These are phyloP conservation scores for Curvularia spicifera DNA, from an alignment of 2,329 filamentous ascomycete species.

Conservation along the genomic window DNA sequence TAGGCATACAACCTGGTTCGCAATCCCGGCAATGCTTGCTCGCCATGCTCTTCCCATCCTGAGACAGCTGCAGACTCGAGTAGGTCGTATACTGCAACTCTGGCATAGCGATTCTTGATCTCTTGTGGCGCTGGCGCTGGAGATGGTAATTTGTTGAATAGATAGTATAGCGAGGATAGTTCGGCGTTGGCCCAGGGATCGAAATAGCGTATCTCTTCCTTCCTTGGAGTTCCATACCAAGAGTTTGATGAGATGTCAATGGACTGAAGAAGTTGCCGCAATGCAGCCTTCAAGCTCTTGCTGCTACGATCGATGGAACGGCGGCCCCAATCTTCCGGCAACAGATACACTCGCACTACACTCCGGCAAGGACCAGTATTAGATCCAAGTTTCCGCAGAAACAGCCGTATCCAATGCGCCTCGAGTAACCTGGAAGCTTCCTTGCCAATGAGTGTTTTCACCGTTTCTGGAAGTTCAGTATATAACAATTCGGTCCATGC, in stretches of 20 bases:
- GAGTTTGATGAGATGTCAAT: constrained; percentile 63
- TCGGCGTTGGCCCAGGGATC: constrained; percentile 53
- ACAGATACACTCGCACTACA: constrained; percentile 63
- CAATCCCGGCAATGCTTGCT: constrained; percentile 60
- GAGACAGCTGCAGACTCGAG: constrained; percentile 49
- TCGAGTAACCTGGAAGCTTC: constrained; percentile 38
- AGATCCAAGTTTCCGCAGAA: constrained; percentile 19
- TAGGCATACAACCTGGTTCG: constrained; percentile 74
- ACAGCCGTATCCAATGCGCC: constrained; percentile 46
- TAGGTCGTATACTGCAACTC: constrained; percentile 63
- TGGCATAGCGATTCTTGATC: constrained; percentile 59
- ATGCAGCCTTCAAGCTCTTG: constrained; percentile 53
- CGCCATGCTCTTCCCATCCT: constrained; percentile 41
- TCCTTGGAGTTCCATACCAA: constrained; percentile 61
- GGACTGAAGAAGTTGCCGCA: constrained; percentile 57
- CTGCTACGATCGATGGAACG: constrained; percentile 59
- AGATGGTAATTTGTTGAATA: constrained; percentile 77
- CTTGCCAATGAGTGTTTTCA: constrained; percentile 31
- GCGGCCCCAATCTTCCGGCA: constrained; percentile 70
- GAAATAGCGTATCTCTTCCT: constrained; percentile 35
- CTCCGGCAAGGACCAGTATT: neutral
- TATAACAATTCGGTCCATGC: constrained; percentile 38
- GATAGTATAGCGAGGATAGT: constrained; percentile 65
- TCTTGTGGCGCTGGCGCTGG: constrained; percentile 63
- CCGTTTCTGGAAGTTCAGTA: constrained; percentile 28